Conservation (phyloP, 2,329 filamentous ascomycete species). For the Trichoderma pleuroti region DNA sequence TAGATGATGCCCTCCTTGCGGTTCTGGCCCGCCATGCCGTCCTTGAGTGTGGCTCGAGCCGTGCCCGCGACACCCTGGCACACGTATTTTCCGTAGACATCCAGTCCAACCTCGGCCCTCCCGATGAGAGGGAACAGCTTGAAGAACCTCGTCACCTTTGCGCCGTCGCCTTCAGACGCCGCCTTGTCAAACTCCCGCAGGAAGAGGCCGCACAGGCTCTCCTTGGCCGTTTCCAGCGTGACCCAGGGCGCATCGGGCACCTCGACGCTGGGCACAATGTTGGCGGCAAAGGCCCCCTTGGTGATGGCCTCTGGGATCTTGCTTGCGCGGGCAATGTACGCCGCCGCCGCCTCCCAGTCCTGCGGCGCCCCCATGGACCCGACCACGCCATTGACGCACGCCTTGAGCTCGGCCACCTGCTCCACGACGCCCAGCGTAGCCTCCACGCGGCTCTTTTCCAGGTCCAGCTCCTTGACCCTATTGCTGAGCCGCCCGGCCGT, state of each 20-base stretch:
- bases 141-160: conserved; percentile 92
- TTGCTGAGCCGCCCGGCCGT: conserved; percentile 83
- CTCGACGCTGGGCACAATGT: conserved; percentile 92
- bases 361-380: conserved; percentile 97
- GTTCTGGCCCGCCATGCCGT: conserved; percentile 48
- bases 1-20: conserved; percentile 82
- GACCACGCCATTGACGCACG: conserved; percentile 89
- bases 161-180: conserved; percentile 78
- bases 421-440: conserved; percentile 89
- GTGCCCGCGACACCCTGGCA: conserved; percentile 88
- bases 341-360: conserved; percentile 96
- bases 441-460: conserved; percentile 88
- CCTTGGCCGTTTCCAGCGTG: conserved; percentile 81
- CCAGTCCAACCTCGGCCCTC: conserved; percentile 79
- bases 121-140: conserved; percentile 96
- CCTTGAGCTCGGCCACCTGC: conserved; percentile 94
- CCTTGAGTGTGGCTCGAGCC: conserved; percentile 76
- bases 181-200: conserved; percentile 93
- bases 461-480: conserved; percentile 81
- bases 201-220: conserved; percentile 87
- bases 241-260: conserved; percentile 87
- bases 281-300: conserved; percentile 79
- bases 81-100: conserved; percentile 94
- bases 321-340: conserved; percentile 78
- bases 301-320: conserved; percentile 78